These are phyloP conservation scores for Rossbeevera mucosa DNA, from an alignment of 768 basidiomycete genomes.

Conservation along the genomic window DNA sequence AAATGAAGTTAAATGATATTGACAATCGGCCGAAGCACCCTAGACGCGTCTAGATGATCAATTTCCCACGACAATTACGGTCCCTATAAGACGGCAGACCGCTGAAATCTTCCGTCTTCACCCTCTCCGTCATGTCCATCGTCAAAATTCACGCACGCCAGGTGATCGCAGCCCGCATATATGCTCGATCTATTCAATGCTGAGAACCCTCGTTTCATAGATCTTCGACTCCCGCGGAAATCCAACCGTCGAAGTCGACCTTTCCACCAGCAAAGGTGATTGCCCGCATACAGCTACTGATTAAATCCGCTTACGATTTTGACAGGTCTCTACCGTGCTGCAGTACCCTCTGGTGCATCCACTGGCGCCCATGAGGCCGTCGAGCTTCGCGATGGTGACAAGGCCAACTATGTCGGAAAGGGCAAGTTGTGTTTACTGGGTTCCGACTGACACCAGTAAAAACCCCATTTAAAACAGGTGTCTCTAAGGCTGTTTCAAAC, in stretches of 20 bases:
- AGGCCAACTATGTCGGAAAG: slow-evolving; percentile 90
- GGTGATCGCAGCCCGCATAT: slow-evolving; percentile 40
- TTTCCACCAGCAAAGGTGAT: slow-evolving; percentile 82
- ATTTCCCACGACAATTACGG: slow-evolving; percentile 28
- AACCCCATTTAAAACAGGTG: slow-evolving; percentile 50
- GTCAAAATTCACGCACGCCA: slow-evolving; percentile 90
- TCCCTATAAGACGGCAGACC: slow-evolving; percentile 22
- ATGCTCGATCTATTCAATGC: background rate
- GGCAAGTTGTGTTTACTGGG: slow-evolving; percentile 43
- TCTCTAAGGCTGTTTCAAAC: slow-evolving; percentile 88
- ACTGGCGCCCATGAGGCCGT: slow-evolving; percentile 98
- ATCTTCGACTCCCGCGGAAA: slow-evolving; percentile 99
- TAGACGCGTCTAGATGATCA: too few species aligned
- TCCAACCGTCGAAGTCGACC: slow-evolving; percentile 93
- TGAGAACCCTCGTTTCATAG: slow-evolving; percentile 39
- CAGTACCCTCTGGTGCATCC: slow-evolving; percentile 97
- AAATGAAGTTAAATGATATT: slow-evolving; percentile 5
- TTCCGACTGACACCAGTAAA: background rate
- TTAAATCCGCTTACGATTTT: slow-evolving; percentile 14
- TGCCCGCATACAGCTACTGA: slow-evolving; percentile 3
- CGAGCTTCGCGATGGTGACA: slow-evolving; percentile 97
- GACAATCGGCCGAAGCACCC: background rate
- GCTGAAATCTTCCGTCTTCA: slow-evolving; percentile 11
- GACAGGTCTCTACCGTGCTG: slow-evolving; percentile 85
- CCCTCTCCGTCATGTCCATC: slow-evolving; percentile 72